Evolutionary conservation across 2,329 filamentous ascomycete genomes (phyloP).

Genomic region (Aspergillus candidus): DNA sequence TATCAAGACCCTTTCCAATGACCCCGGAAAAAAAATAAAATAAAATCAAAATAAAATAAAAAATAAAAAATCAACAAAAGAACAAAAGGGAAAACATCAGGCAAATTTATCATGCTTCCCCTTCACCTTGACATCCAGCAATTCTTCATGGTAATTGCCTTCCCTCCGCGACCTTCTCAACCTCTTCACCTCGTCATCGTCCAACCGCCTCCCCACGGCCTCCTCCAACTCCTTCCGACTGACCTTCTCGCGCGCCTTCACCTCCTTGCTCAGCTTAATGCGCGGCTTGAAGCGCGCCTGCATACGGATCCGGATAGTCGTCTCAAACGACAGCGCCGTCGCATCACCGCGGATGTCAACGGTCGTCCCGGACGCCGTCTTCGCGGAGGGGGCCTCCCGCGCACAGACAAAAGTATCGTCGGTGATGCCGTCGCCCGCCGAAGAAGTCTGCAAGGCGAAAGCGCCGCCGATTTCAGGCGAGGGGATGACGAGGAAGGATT

Average conservation of each 20-base stretch:
- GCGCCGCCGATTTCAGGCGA: conserved; percentile 59
- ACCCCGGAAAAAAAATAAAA: conserved; percentile 15
- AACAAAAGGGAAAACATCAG: conserved; percentile 18
- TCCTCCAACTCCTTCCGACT: conserved; percentile 78
- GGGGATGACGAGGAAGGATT: conserved; percentile 67
- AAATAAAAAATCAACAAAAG: conserved; percentile 15
- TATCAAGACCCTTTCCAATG: conserved; percentile 12
- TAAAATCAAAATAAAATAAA: conserved; percentile 15
- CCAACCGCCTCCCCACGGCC: conserved; percentile 65
- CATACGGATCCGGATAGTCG: conserved; percentile 79
- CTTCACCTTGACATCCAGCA: conserved; percentile 84
- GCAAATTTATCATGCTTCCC: conserved; percentile 83
- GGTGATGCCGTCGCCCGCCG: conserved; percentile 37
- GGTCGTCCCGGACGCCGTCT: conserved; percentile 42
- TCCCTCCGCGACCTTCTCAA: conserved; percentile 78
- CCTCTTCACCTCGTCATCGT: conserved; percentile 78
- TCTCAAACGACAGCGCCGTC: conserved; percentile 59
- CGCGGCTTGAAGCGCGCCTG: conserved; percentile 89
- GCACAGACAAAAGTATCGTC: conserved; percentile 64
- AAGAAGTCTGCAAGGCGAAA: conserved; percentile 62
- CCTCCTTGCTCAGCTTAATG: conserved; percentile 71
- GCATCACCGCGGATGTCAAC: conserved; percentile 73
- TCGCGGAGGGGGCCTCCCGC: conserved; percentile 41
- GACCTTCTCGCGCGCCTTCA: conserved; percentile 78
- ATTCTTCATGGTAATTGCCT: conserved; percentile 80